Evolutionary conservation across 2,329 filamentous ascomycete genomes (phyloP), one percentile per base, ranked within the genome.

Genomic region (Ceratocystis smalleyi): DNA sequence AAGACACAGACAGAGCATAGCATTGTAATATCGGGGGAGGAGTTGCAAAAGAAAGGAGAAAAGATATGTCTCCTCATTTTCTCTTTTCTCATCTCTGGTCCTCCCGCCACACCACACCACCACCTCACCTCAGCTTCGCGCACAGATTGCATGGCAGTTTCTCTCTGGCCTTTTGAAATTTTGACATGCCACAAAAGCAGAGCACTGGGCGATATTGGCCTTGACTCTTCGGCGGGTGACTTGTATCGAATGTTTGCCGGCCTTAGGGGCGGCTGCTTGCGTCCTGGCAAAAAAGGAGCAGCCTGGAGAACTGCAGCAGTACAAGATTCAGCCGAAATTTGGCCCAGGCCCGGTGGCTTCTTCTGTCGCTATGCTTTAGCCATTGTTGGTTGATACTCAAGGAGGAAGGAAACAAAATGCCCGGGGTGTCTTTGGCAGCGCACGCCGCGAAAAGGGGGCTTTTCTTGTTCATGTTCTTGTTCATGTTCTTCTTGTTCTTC

Each of bases 141-240:
- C 51, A 57, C 22, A 57, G 51, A 57, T 30, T 57, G 51, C 27
- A 32, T 17, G 27, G 51, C 3, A n/a, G 51, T n/a, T 19, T 51
- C 15, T 51, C 12, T 51, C 19, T 24, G 8, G 47, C 10, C 47
- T 24, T 51, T 51, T 17, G 15, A 35, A 35, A 35, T 57, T 57
- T n/a, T 35, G 51, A 57, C 51, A 30, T 57, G 51, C 51, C 51
- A 57, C 51, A 57, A 57, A 49, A 57, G 27, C 51, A 32, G 32
- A 57, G 51, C 51, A 57, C 51, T n/a, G 27, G n/a, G 27, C 27
- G 19, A n/a, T 22, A 51, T 51, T 24, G 15, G 35, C 35, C 35
- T 40, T 40, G 10, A 49, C 7, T 22, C n/a, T 17, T n/a, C 12
- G 7, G 10, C 17, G n/a, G 27, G n/a, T 57, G 51, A 8, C 27